phyloP scores from a whole-genome alignment of 305 asterid species.

The Fraxinus velutina region DNA sequence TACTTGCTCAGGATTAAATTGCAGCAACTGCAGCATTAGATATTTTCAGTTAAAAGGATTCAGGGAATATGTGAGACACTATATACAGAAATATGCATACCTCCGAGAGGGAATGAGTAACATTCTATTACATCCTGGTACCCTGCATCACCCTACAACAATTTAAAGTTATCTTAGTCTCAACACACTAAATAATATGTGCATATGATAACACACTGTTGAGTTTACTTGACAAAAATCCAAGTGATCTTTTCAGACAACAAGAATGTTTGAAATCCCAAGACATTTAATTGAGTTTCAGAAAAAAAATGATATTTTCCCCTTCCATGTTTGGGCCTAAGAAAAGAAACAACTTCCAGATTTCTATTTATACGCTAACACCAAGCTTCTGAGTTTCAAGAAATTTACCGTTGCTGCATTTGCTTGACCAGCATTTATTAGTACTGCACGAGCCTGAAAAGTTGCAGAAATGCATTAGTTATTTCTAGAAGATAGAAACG shows the following conservation, averaged over 20 bases:
- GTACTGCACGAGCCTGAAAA: slow-evolving; percentile 88
- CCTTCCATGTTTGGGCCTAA: background rate
- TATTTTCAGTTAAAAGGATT: background rate
- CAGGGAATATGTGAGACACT: background rate
- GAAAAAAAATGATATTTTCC: background rate
- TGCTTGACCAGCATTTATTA: slow-evolving; percentile 99
- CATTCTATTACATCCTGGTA: slow-evolving; percentile 86
- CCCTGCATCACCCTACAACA: slow-evolving; percentile 85
- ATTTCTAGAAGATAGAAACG: background rate
- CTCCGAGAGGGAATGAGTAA: slow-evolving; percentile 66
- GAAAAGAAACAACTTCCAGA: background rate
- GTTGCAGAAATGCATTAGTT: slow-evolving; percentile 21
- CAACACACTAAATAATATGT: background rate
- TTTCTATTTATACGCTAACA: slow-evolving; percentile 8
- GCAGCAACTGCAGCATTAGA: slow-evolving; percentile 58
- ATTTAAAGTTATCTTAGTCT: slow-evolving; percentile 26
- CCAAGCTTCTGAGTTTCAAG: slow-evolving; percentile 5
- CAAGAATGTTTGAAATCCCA: background rate
- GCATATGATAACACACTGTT: background rate
- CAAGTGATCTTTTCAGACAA: background rate
- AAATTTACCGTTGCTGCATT: slow-evolving; percentile 90
- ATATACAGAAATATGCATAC: slow-evolving; percentile 32
- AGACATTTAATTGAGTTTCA: background rate
- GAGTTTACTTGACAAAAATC: slow-evolving; percentile 6
- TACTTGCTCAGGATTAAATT: slow-evolving; percentile 64